Base-by-base conservation (phyloP, 1,284 basidiomycete genomes). In the Tilletia indica region DNA sequence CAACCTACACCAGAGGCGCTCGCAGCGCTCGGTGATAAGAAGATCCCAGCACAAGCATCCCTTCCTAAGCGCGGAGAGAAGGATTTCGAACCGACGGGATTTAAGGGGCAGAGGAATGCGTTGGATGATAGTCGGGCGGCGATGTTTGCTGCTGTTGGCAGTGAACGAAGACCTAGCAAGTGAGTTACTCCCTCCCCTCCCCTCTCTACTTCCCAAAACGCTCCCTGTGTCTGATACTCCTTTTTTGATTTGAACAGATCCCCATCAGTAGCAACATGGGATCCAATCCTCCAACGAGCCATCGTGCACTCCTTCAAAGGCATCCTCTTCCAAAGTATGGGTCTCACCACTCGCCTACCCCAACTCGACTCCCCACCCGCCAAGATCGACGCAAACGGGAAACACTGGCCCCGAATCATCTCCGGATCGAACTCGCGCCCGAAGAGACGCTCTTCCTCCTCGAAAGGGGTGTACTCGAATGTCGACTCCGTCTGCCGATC, bases 381-480 rank as follows among this genome's bases (percentile, higher is more conserved):
- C 12, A 75, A 74, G 34, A 64, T 39, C 31, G 47, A 68, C 9
- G 74, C 73, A 14, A 72, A 63, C 19, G 73, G 0, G 42, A 34
- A 21, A n/a, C 68, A n/a, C 21, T 38, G 25, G 34, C 39, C 58
- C 51, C 49, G 25, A 11, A 21, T 38, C 5, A 42, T 54, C 74
- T 81, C 14, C 75, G 61, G 19, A 79, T 85, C n/a, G 93, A 97
- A 79, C 87, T 99, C 0, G 87, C 97, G 2, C 96, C 96, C 0
- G 96, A 99, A 86, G 96, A 98, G 85, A 89, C 93, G 0, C 87
- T 98, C 8, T 98, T 97, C 86, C 88, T 98, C 39, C 88, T 95
- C 63, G 96, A 98, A 84, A 87, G 94, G 49, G 95, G 95, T 34
- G 56, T 58, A 8, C 25, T 58, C 12, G 56, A 58, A 5, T 58